Conservation (phyloP, 192 early-diverging fungal species). For the Mortierella hygrophila region DNA sequence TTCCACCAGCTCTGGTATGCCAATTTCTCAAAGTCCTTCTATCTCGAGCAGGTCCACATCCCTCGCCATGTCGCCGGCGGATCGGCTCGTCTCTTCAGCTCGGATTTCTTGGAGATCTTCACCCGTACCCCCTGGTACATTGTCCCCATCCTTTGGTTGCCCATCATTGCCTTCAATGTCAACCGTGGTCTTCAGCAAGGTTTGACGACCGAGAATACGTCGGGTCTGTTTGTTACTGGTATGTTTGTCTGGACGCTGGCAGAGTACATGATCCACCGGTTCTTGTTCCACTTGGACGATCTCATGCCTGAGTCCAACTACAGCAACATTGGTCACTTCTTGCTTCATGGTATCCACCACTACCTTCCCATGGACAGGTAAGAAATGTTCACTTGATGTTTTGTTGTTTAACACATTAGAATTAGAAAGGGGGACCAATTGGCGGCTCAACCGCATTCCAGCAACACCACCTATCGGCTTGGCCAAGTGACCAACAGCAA, state of each 20-base stretch:
- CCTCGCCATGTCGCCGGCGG: constrained; percentile 76
- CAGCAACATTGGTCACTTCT: constrained; percentile 83
- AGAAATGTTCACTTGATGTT: constrained; percentile 8
- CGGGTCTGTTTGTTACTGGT: constrained; percentile 70
- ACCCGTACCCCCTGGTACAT: constrained; percentile 90
- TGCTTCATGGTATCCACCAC: constrained; percentile 94
- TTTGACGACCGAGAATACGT: constrained; percentile 51
- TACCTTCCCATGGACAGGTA: constrained; percentile 95
- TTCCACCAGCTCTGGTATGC: constrained; percentile 81
- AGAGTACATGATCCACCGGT: constrained; percentile 91
- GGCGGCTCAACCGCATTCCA: background rate
- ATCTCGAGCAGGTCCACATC: constrained; percentile 89
- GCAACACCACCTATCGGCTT: background rate
- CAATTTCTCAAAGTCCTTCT: constrained; percentile 82
- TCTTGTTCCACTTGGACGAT: constrained; percentile 91
- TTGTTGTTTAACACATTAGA: background rate
- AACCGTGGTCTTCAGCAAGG: background rate
- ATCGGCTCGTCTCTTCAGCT: constrained; percentile 87
- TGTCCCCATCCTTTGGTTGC: constrained; percentile 87
- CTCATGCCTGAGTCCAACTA: constrained; percentile 82
- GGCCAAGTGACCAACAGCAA: background rate
- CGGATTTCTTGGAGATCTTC: constrained; percentile 80
- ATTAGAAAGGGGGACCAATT: background rate
- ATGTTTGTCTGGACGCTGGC: constrained; percentile 84
- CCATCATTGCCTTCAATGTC: constrained; percentile 63